phyloP scores from a whole-genome alignment of 1,284 basidiomycete species.

The Lignosus rhinocerotis region DNA sequence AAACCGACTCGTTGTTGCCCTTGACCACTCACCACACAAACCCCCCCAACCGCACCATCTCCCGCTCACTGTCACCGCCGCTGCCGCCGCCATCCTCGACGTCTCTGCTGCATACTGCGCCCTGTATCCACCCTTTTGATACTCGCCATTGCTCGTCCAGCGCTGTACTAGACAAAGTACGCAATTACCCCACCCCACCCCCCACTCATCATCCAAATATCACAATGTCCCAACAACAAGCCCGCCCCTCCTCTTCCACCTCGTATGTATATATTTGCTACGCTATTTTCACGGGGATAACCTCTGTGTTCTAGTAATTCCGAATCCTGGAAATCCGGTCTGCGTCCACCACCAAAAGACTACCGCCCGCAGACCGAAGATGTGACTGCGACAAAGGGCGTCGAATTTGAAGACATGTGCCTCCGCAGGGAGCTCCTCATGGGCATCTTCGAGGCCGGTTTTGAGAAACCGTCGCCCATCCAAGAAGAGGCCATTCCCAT shows the following conservation, averaged over 20 bases:
- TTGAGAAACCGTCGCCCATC: conserved; percentile 95
- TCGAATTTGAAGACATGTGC: conserved; percentile 84
- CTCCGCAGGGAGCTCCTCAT: conserved; percentile 69
- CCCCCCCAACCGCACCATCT: neutral
- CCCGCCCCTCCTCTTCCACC: conserved; percentile 44
- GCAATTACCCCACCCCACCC: conserved; percentile 6
- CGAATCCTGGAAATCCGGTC: conserved; percentile 69
- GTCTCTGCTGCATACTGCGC: neutral
- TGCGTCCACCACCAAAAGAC: conserved; percentile 90
- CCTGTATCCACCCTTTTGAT: neutral
- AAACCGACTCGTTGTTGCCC: conserved; percentile 13
- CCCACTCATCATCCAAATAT: neutral
- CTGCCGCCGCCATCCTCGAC: neutral
- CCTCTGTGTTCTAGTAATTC: conserved; percentile 20
- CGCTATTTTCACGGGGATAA: neutral
- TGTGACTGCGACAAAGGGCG: conserved; percentile 88
- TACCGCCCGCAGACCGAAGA: conserved; percentile 92
- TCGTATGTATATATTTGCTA: conserved; percentile 34
- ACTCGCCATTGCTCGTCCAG: neutral
- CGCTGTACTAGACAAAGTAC: conserved; percentile 22
- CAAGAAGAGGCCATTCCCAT: conserved; percentile 97
- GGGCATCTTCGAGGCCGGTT: conserved; percentile 95
- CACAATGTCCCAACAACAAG: conserved; percentile 42
- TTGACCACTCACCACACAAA: conserved; percentile 11
- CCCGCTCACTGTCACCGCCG: neutral